A percentile compares a stretch with the other conserved stretches of the same genome.
These are phyloP conservation scores for Russula virescens DNA, from an alignment of 768 basidiomycete genomes.

Conservation along the genomic window DNA sequence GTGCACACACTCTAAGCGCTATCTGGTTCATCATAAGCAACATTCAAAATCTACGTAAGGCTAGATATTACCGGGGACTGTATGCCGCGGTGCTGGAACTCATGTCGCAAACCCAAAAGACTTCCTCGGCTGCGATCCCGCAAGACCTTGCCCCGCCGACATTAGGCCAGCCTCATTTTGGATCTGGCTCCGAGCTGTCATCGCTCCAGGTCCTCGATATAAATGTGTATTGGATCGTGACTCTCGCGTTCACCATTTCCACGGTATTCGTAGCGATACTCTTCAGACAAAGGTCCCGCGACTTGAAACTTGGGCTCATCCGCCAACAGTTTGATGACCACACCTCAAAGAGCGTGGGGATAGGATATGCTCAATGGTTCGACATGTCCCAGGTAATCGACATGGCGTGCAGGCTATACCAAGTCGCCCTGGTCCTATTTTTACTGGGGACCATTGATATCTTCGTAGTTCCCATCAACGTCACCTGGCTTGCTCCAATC, in stretches of 20 bases:
- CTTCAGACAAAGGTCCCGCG: background rate
- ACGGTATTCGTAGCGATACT: background rate
- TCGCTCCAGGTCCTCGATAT: background rate
- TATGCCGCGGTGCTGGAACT: background rate
- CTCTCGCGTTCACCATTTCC: background rate
- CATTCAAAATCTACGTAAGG: background rate
- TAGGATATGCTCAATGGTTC: too few relatives aligned
- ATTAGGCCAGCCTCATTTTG: too few relatives aligned
- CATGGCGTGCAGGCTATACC: background rate
- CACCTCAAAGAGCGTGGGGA: background rate
- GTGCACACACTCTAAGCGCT: background rate
- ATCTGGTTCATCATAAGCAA: background rate
- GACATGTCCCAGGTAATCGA: background rate
- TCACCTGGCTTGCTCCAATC: background rate
- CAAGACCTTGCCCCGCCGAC: background rate
- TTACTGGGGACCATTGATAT: background rate
- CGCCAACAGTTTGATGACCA: background rate
- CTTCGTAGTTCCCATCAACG: background rate
- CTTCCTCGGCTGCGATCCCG: background rate
- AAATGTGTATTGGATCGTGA: background rate
- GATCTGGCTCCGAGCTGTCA: background rate
- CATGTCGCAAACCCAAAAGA: background rate
- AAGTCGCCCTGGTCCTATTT: background rate
- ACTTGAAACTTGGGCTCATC: background rate
- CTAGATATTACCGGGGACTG: background rate